Percentiles rank a stretch among this genome's conserved stretches.
Evolutionary conservation across 345 rosid species (phyloP).

Genomic region (Diplotaxis tenuifolia): DNA sequence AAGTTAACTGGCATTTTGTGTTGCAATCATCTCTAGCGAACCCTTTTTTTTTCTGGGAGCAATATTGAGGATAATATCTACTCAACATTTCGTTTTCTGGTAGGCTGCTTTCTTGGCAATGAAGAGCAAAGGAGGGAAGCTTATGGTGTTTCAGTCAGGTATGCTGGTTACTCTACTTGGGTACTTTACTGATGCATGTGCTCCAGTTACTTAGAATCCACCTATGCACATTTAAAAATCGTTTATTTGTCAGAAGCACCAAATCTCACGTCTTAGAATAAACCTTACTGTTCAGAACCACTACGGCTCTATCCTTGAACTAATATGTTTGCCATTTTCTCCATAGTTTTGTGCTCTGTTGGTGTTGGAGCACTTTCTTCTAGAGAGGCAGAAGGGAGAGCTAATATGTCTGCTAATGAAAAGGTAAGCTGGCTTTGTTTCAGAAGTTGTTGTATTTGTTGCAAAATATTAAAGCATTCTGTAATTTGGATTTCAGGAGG

Average conservation of each 20-base stretch:
- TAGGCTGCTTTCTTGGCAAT: slow-evolving; percentile 93
- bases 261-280: neutral
- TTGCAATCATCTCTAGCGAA: slow-evolving; percentile 1
- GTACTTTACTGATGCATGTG: neutral
- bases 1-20: neutral
- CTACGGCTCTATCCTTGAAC: slow-evolving; percentile 1
- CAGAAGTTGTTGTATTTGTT: slow-evolving; percentile 8
- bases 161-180: neutral
- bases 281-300: neutral
- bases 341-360: slow-evolving; percentile 79
- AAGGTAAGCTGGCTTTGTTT: slow-evolving; percentile 49
- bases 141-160: slow-evolving; percentile 96
- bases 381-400: slow-evolving; percentile 95
- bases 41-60: neutral
- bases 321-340: slow-evolving; percentile 11
- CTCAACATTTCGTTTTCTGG: slow-evolving; percentile 4
- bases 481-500: slow-evolving; percentile 57
- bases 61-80: slow-evolving; percentile 7
- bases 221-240: neutral
- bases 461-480: neutral
- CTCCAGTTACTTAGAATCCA: neutral
- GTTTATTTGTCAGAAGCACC: slow-evolving; percentile 5
- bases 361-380: slow-evolving; percentile 92
- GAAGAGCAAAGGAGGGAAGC: slow-evolving; percentile 94
- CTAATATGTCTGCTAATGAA: slow-evolving; percentile 75